Evolutionary conservation across 1,284 basidiomycete genomes (phyloP), one percentile per base, ranked within the genome.

Genomic region (Pisolithus thermaeus): DNA sequence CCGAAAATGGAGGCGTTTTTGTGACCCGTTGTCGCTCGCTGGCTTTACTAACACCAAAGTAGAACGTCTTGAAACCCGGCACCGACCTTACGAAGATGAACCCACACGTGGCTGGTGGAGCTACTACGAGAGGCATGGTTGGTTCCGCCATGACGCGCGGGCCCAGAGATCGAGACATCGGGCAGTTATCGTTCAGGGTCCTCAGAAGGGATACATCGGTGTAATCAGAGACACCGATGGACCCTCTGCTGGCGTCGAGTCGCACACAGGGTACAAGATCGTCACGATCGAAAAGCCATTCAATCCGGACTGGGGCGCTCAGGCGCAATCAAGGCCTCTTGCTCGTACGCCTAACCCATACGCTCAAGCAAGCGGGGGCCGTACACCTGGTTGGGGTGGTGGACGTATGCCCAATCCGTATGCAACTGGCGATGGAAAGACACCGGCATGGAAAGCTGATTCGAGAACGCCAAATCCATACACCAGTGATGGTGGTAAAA

Each of bases 1-100:
- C 78, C 16, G 94, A 97, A 67, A 96, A 98, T 64, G 87, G 91
- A n/a, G n/a, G n/a, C n/a, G n/a, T n/a, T n/a, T n/a, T n/a, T n/a
- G n/a, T n/a, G n/a, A n/a, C n/a, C n/a, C n/a, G n/a, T n/a, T n/a
- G n/a, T n/a, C n/a, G n/a, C n/a, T n/a, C n/a, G n/a, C n/a, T n/a
- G n/a, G n/a, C n/a, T n/a, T n/a, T n/a, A n/a, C n/a, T n/a, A n/a
- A n/a, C n/a, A n/a, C n/a, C n/a, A n/a, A n/a, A n/a, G n/a, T n/a
- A n/a, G n/a, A n/a, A n/a, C n/a, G n/a, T n/a, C n/a, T n/a, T n/a
- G n/a, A n/a, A n/a, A n/a, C n/a, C n/a, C n/a, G n/a, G n/a, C n/a
- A n/a, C n/a, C n/a, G n/a, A n/a, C n/a, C n/a, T n/a, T n/a, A n/a
- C n/a, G n/a, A n/a, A n/a, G n/a, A n/a, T n/a, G n/a, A n/a, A n/a